phyloP scores from a whole-genome alignment of 2,329 filamentous ascomycete species.

The Exophiala mesophila region DNA sequence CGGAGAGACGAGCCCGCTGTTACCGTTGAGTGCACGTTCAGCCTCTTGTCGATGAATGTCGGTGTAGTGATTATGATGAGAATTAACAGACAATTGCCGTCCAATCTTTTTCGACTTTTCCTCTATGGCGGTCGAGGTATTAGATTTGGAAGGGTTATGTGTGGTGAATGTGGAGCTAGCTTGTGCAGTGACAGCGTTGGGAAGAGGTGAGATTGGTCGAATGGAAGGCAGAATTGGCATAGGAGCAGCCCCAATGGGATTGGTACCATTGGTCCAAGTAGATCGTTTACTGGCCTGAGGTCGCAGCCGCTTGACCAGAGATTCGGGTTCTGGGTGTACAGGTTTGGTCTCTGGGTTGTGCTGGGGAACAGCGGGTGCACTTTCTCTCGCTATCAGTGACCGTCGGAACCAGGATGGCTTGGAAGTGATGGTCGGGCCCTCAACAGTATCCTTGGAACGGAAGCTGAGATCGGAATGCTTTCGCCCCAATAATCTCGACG shows the following conservation, averaged over 20 bases:
- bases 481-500: constrained; percentile 75
- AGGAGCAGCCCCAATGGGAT: constrained; percentile 68
- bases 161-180: constrained; percentile 62
- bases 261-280: constrained; percentile 80
- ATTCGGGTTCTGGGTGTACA: constrained; percentile 37
- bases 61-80: constrained; percentile 86
- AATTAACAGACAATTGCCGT: constrained; percentile 85
- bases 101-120: constrained; percentile 86
- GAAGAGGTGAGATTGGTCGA: constrained; percentile 90
- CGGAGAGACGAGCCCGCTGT: constrained; percentile 68
- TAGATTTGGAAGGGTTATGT: constrained; percentile 35
- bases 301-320: constrained; percentile 49
- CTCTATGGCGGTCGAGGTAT: constrained; percentile 42
- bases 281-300: constrained; percentile 70
- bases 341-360: constrained; percentile 36
- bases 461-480: constrained; percentile 81
- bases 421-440: constrained; percentile 57
- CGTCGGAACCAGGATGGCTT: constrained; percentile 98
- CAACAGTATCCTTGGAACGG: constrained; percentile 61
- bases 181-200: constrained; percentile 85
- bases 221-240: constrained; percentile 97
- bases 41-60: constrained; percentile 87
- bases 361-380: constrained; percentile 54
- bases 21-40: constrained; percentile 82
- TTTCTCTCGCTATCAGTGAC: constrained; percentile 79